Percentiles rank a stretch among this genome's conserved stretches.
phyloP scores from a whole-genome alignment of 768 basidiomycete species.

The Panaeolus papilionaceus region DNA sequence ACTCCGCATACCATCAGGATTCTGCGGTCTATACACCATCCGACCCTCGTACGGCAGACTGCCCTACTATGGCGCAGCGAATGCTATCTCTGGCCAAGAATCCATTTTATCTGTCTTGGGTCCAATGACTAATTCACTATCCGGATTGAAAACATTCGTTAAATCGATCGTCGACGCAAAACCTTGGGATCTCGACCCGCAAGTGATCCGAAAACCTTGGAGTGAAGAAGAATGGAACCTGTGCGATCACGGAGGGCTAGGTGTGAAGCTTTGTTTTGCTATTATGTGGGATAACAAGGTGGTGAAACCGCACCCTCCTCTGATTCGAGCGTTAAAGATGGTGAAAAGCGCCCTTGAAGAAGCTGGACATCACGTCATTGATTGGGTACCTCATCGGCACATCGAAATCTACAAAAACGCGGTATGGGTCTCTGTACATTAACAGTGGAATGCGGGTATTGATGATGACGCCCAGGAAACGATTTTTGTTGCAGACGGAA shows the following conservation, averaged over 20 bases:
- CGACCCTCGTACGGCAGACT: constrained; percentile 62
- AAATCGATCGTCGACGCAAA: constrained; percentile 53
- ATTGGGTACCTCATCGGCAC: constrained; percentile 66
- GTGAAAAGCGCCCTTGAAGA: constrained; percentile 49
- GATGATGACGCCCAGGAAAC: constrained; percentile 41
- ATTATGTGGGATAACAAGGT: constrained; percentile 58
- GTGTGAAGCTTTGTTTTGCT: constrained; percentile 49
- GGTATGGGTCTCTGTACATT: constrained; percentile 27
- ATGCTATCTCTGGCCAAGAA: constrained; percentile 61
- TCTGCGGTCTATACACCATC: constrained; percentile 64
- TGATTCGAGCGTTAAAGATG: constrained; percentile 56
- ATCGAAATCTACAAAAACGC: constrained; percentile 53
- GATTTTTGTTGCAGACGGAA: constrained; percentile 57
- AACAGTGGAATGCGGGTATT: neutral
- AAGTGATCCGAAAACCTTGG: constrained; percentile 56
- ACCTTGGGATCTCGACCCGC: constrained; percentile 64
- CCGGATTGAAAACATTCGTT: constrained; percentile 60
- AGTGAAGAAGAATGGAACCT: constrained; percentile 49
- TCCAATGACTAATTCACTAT: constrained; percentile 56
- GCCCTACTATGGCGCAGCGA: constrained; percentile 59
- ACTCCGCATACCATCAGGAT: constrained; percentile 60
- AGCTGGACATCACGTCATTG: constrained; percentile 68
- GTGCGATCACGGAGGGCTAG: constrained; percentile 50
- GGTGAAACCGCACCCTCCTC: constrained; percentile 56
- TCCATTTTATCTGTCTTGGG: constrained; percentile 62